Evolutionary conservation across 768 basidiomycete genomes (phyloP).

Genomic region (Lyophyllum shimeji): DNA sequence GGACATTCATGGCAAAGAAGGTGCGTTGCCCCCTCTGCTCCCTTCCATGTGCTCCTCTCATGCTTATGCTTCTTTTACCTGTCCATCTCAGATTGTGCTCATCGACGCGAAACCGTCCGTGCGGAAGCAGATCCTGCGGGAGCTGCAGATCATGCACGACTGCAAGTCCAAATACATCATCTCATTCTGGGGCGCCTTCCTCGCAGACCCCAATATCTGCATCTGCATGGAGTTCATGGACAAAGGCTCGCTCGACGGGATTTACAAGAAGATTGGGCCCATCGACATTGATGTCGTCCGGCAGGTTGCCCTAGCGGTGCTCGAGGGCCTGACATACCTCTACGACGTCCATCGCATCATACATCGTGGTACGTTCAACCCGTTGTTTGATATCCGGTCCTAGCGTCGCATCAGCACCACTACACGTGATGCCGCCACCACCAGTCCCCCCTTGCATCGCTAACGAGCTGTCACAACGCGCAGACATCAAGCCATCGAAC

Average conservation of each 20-base stretch:
- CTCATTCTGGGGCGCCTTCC: slow-evolving; percentile 95
- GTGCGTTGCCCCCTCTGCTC: slow-evolving; percentile 40
- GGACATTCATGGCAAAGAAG: slow-evolving; percentile 98
- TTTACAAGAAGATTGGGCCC: slow-evolving; percentile 94
- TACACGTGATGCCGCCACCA: not conserved
- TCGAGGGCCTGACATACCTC: slow-evolving; percentile 93
- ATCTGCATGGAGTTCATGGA: slow-evolving; percentile 99
- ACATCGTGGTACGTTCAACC: slow-evolving; percentile 77
- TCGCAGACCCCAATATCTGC: slow-evolving; percentile 97
- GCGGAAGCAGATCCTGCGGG: slow-evolving; percentile 95
- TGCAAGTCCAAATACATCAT: slow-evolving; percentile 93
- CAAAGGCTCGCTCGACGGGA: slow-evolving; percentile 90
- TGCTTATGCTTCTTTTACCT: not conserved
- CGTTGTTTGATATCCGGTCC: not conserved
- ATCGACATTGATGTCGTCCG: slow-evolving; percentile 93
- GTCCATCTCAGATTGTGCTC: slow-evolving; percentile 73
- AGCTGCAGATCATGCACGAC: slow-evolving; percentile 99
- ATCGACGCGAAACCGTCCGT: slow-evolving; percentile 97
- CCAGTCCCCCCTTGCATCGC: not conserved
- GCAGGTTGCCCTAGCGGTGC: slow-evolving; percentile 90
- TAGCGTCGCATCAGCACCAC: not conserved
- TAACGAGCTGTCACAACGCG: slow-evolving; percentile 22
- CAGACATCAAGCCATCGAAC: slow-evolving; percentile 99
- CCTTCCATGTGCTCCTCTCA: not conserved
- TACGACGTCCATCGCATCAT: slow-evolving; percentile 98